These are phyloP conservation scores for Vitis hybrid DNA, from an alignment of 177 flowering plant species.

Conservation along the genomic window DNA sequence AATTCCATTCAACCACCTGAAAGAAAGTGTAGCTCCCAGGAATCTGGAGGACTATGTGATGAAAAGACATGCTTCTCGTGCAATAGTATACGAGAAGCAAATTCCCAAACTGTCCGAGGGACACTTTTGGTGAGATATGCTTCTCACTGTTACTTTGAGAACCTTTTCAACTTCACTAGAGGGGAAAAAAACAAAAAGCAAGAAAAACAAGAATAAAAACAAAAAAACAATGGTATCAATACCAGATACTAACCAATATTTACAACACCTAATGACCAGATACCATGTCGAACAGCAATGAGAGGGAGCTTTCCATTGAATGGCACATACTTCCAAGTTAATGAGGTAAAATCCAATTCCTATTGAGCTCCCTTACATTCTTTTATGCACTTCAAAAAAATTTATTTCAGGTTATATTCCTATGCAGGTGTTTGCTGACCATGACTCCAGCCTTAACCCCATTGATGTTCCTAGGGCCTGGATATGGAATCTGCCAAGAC, in stretches of 20 bases:
- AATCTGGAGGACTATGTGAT: constrained; percentile 50
- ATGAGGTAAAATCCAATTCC: constrained; percentile 62
- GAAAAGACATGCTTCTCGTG: constrained; percentile 75
- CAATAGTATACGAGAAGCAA: constrained; percentile 70
- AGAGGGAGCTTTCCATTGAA: constrained; percentile 98
- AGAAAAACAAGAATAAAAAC: too few relatives aligned
- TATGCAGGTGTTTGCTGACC: constrained; percentile 79
- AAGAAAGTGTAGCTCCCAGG: constrained; percentile 46
- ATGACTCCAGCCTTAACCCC: constrained; percentile 64
- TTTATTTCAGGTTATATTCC: background rate
- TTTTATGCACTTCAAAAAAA: background rate
- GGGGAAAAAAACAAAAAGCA: too few relatives aligned
- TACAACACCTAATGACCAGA: constrained; percentile 43
- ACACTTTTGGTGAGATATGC: constrained; percentile 84
- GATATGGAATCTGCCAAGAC: constrained; percentile 68
- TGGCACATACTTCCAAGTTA: constrained; percentile 98
- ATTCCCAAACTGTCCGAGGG: constrained; percentile 81
- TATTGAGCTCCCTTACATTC: background rate
- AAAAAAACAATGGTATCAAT: background rate
- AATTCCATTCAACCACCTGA: constrained; percentile 65
- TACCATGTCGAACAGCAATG: constrained; percentile 98
- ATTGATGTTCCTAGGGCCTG: constrained; percentile 59
- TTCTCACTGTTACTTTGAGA: background rate
- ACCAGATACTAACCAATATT: constrained; percentile 2
- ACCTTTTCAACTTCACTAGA: too few relatives aligned